These are phyloP conservation scores for Globisporangium paddicum DNA, from an alignment of 352 stramenopile genomes.

Conservation along the genomic window DNA sequence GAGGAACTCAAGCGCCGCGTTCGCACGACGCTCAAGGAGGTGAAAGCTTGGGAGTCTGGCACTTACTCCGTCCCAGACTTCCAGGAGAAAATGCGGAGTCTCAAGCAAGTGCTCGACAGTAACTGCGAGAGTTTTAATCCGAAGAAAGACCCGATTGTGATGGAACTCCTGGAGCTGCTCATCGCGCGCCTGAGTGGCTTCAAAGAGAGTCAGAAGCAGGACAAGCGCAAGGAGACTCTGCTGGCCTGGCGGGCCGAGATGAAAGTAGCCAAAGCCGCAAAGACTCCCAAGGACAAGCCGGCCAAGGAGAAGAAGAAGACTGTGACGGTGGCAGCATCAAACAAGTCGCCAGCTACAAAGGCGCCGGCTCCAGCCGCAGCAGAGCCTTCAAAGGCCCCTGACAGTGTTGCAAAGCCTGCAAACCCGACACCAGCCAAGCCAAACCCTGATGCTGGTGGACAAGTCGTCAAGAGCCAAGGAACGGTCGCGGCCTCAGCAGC, in stretches of 20 bases:
- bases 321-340: not conserved
- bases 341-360: not conserved
- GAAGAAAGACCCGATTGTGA: conserved; percentile 7
- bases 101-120: conserved; percentile 10
- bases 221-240: conserved; percentile 13
- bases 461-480: not conserved
- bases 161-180: conserved; percentile 12
- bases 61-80: conserved; percentile 15
- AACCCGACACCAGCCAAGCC: not conserved
- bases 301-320: conserved; percentile 1
- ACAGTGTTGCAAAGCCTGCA: not conserved
- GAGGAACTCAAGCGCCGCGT: conserved; percentile 14
- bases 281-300: not conserved
- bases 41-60: conserved; percentile 8
- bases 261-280: conserved; percentile 1
- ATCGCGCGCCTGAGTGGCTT: conserved; percentile 6
- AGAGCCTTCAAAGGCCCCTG: not conserved
- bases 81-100: conserved; percentile 12
- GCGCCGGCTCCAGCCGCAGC: not conserved
- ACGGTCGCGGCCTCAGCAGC: not conserved
- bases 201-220: conserved; percentile 13
- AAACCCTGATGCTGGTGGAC: not conserved
- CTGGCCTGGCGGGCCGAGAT: conserved; percentile 10
- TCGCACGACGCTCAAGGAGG: conserved; percentile 6
- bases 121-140: conserved; percentile 12